Evolutionary conservation across 2,329 filamentous ascomycete genomes (phyloP).

Genomic region (Cytospora schulzeri): DNA sequence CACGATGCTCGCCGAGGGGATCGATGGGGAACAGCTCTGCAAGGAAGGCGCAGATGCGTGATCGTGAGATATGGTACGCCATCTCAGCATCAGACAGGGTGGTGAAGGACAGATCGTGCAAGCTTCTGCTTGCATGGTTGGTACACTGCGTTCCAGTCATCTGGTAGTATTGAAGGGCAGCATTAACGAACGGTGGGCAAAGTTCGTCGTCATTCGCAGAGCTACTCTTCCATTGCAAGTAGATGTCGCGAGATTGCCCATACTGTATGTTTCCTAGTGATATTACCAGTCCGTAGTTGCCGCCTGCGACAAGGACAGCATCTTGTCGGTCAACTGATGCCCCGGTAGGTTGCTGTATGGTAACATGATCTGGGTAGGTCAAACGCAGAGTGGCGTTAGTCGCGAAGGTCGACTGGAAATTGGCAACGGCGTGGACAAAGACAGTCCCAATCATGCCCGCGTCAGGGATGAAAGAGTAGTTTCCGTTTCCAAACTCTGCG

Average conservation of each 20-base stretch:
- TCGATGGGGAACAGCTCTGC: slow-evolving; percentile 46
- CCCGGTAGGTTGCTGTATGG: slow-evolving; percentile 44
- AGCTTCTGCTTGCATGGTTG: slow-evolving; percentile 24
- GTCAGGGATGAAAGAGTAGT: slow-evolving; percentile 64
- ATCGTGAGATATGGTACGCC: slow-evolving; percentile 56
- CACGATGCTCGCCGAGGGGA: slow-evolving; percentile 41
- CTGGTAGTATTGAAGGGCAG: slow-evolving; percentile 40
- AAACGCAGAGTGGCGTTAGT: slow-evolving; percentile 48
- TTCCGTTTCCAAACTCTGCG: slow-evolving; percentile 58
- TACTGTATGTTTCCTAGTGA: slow-evolving; percentile 58
- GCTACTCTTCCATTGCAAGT: slow-evolving; percentile 41
- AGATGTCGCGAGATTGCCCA: slow-evolving; percentile 61
- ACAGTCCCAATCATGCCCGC: slow-evolving; percentile 64
- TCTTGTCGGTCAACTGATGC: slow-evolving; percentile 38
- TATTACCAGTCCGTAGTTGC: slow-evolving; percentile 40
- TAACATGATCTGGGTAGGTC: slow-evolving; percentile 40
- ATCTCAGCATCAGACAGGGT: slow-evolving; percentile 39
- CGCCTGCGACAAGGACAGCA: slow-evolving; percentile 17
- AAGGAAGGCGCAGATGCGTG: slow-evolving; percentile 53
- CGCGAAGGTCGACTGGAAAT: slow-evolving; percentile 61
- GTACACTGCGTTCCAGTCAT: slow-evolving; percentile 29
- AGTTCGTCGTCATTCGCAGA: slow-evolving; percentile 19
- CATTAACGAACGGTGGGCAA: slow-evolving; percentile 36
- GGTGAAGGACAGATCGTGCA: slow-evolving; percentile 28
- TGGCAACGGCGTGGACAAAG: slow-evolving; percentile 63